phyloP scores from a whole-genome alignment of 495 filamentous ascomycete species.

The Endocarpon pusillum region DNA sequence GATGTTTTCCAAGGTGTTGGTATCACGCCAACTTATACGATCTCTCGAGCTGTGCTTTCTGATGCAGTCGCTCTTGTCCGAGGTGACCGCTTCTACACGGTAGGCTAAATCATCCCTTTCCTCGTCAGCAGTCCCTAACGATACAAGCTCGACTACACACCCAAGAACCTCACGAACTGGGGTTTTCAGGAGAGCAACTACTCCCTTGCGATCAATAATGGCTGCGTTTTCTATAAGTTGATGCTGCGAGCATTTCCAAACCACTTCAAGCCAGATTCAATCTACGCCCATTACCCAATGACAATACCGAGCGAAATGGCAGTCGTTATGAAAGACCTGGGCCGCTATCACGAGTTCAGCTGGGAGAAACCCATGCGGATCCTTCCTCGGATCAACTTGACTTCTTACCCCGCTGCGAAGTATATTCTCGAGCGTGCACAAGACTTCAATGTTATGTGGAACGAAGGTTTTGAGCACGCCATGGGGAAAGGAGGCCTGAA shows the following conservation, averaged over 20 bases:
- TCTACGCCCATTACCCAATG: constrained; percentile 65
- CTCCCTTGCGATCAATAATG: constrained; percentile 13
- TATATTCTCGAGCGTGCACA: constrained; percentile 40
- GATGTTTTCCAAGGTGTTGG: too few relatives aligned
- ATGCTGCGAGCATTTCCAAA: constrained; percentile 19
- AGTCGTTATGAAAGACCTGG: constrained; percentile 56
- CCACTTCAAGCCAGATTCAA: constrained; percentile 16
- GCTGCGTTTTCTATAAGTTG: constrained; percentile 11
- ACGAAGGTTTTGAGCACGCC: constrained; percentile 33
- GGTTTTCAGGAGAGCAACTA: constrained; percentile 13
- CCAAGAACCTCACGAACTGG: constrained; percentile 14
- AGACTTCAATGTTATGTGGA: constrained; percentile 51
- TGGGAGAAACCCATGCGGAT: constrained; percentile 44
- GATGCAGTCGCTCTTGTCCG: constrained; percentile 38
- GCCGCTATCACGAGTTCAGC: constrained; percentile 51
- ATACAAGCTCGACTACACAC: not conserved
- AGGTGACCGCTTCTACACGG: constrained; percentile 37
- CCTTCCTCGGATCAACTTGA: constrained; percentile 34
- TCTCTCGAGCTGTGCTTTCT: constrained; percentile 34
- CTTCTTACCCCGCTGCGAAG: constrained; percentile 44
- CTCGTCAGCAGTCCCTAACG: too few relatives aligned
- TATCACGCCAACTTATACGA: constrained; percentile 41
- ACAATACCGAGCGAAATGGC: constrained; percentile 57
- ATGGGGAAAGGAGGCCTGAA: constrained; percentile 33
- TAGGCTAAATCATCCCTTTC: constrained; percentile 13